A percentile compares a stretch with the other conserved stretches of the same genome.
These are phyloP conservation scores for Cyamopsis tetragonoloba DNA, from an alignment of 306 rosid species.

Conservation along the genomic window DNA sequence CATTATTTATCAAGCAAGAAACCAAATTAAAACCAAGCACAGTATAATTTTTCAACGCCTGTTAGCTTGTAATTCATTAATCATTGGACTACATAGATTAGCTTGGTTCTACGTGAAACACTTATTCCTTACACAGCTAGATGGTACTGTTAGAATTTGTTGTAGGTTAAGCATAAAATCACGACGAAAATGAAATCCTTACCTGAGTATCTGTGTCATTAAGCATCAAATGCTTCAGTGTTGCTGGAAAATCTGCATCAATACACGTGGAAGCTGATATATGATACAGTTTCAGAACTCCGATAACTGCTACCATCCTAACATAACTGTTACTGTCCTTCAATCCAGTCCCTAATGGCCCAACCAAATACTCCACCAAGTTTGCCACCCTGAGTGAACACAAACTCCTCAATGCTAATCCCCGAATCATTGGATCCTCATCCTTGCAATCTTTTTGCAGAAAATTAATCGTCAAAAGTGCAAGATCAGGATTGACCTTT, in stretches of 20 bases:
- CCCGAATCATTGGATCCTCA: slow-evolving; percentile 92
- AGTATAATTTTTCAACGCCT: background rate
- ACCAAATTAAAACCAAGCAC: background rate
- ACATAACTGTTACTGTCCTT: slow-evolving; percentile 86
- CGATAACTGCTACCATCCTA: slow-evolving; percentile 84
- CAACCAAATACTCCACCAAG: slow-evolving; percentile 95
- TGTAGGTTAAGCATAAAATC: slow-evolving; percentile 1
- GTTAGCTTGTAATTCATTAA: background rate
- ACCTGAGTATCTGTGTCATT: slow-evolving; percentile 93
- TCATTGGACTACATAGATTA: slow-evolving; percentile 8
- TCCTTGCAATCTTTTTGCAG: slow-evolving; percentile 99
- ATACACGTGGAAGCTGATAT: slow-evolving; percentile 88
- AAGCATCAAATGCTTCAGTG: slow-evolving; percentile 83
- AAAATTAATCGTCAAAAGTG: slow-evolving; percentile 92
- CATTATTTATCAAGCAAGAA: background rate
- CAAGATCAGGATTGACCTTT: slow-evolving; percentile 91
- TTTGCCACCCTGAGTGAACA: slow-evolving; percentile 83
- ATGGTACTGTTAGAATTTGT: background rate
- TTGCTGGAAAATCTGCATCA: slow-evolving; percentile 83
- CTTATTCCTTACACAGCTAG: background rate
- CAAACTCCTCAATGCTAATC: slow-evolving; percentile 94
- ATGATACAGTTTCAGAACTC: slow-evolving; percentile 90
- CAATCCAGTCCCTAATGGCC: slow-evolving; percentile 91
- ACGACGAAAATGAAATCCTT: slow-evolving; percentile 17
- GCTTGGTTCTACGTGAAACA: slow-evolving; percentile 1